A percentile compares a stretch with the other conserved stretches of the same genome.
These are phyloP conservation scores for Apophysomyces elegans DNA, from an alignment of 371 early-diverging fungal genomes.

Conservation along the genomic window DNA sequence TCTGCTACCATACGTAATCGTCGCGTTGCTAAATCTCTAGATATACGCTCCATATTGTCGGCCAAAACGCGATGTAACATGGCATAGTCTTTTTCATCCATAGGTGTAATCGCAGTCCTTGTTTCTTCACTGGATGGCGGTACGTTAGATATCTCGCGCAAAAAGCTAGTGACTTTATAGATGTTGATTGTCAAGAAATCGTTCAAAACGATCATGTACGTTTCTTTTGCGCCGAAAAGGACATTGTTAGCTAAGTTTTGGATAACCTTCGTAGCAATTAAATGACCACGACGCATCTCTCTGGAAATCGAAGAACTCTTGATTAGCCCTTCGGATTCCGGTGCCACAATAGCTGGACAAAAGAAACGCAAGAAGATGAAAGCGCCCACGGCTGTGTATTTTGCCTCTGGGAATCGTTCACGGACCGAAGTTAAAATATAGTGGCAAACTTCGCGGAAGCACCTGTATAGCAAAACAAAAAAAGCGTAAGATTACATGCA, in stretches of 20 bases:
- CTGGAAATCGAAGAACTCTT: slow-evolving; percentile 26
- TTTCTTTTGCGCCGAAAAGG: slow-evolving; percentile 89
- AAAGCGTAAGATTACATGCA: not conserved
- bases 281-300: slow-evolving; percentile 74
- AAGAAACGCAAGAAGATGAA: slow-evolving; percentile 94
- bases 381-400: slow-evolving; percentile 86
- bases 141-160: slow-evolving; percentile 54
- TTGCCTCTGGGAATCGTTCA: slow-evolving; percentile 82
- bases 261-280: slow-evolving; percentile 92
- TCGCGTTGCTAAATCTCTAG: slow-evolving; percentile 50
- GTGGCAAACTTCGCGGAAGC: slow-evolving; percentile 78
- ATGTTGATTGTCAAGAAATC: slow-evolving; percentile 76
- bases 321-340: slow-evolving; percentile 62
- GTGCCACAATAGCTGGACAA: slow-evolving; percentile 93
- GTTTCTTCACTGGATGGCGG: slow-evolving; percentile 13
- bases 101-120: slow-evolving; percentile 33
- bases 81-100: slow-evolving; percentile 56
- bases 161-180: slow-evolving; percentile 58
- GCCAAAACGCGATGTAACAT: slow-evolving; percentile 66
- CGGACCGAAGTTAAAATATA: slow-evolving; percentile 73
- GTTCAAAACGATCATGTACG: slow-evolving; percentile 86
- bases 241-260: slow-evolving; percentile 95
- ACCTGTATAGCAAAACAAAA: slow-evolving; percentile 12
- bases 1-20: slow-evolving; percentile 17
- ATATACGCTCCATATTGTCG: slow-evolving; percentile 70